phyloP scores from a whole-genome alignment of 495 filamentous ascomycete species.

The Letharia lupina region DNA sequence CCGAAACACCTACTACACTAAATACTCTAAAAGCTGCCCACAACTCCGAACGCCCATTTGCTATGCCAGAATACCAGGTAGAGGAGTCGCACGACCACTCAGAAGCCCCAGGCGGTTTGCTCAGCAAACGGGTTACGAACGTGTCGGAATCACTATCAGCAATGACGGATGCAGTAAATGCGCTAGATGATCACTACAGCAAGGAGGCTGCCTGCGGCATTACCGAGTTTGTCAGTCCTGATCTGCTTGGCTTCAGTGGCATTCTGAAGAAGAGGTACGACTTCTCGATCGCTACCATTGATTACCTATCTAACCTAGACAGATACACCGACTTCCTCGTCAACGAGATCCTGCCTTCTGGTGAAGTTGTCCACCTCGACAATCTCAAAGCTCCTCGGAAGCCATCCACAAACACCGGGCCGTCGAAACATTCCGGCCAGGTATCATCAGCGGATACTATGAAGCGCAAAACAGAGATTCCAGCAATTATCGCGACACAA shows the following conservation, averaged over 20 bases:
- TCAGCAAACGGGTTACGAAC: neutral
- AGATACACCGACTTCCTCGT: slow-evolving; percentile 96
- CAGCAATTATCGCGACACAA: too few relatives aligned
- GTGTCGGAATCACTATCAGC: neutral
- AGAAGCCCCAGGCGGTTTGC: neutral
- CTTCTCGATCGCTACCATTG: neutral
- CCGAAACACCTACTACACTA: neutral
- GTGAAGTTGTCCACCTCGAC: slow-evolving; percentile 68
- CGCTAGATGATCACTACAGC: neutral
- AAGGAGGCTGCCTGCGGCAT: slow-evolving; percentile 50
- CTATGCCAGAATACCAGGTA: neutral
- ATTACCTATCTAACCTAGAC: slow-evolving; percentile 14
- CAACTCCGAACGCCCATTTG: neutral
- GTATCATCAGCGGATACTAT: neutral
- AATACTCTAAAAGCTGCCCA: neutral
- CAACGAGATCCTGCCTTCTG: slow-evolving; percentile 77
- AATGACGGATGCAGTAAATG: neutral
- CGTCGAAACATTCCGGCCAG: neutral
- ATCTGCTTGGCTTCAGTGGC: slow-evolving; percentile 45
- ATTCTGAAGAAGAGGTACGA: slow-evolving; percentile 51
- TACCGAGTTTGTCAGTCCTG: slow-evolving; percentile 43
- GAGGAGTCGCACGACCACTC: neutral
- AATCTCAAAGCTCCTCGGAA: slow-evolving; percentile 32
- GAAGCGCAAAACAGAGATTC: neutral
- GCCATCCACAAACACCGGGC: neutral